These are phyloP conservation scores for Tulasnella sp. DNA, from an alignment of 768 basidiomycete genomes.

Conservation along the genomic window DNA sequence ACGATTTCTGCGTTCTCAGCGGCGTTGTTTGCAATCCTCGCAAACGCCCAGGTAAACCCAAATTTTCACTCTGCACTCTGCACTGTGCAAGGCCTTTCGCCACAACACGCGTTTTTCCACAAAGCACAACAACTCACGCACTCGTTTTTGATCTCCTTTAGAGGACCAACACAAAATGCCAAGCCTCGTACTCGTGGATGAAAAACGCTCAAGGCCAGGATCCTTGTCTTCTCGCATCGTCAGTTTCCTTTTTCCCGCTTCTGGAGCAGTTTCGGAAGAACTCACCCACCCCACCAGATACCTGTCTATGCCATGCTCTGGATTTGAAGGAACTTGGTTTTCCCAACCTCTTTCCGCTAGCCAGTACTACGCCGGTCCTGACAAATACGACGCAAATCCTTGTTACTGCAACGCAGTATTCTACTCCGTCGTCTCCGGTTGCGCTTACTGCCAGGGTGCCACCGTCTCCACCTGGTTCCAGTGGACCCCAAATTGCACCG, in stretches of 20 bases:
- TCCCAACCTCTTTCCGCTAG: neutral
- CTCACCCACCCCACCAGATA: neutral
- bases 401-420: neutral
- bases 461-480: neutral
- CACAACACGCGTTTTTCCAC: neutral
- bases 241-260: neutral
- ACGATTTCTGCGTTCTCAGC: neutral
- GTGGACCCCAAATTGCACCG: neutral
- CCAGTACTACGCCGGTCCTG: neutral
- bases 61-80: neutral
- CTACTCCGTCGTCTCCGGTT: neutral
- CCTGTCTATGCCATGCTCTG: neutral
- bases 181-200: neutral
- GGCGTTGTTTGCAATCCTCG: neutral
- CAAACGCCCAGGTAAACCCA: neutral
- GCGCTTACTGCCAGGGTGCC: neutral
- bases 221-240: neutral
- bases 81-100: neutral
- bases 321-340: neutral
- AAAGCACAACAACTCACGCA: neutral
- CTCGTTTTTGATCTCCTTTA: neutral
- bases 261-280: neutral
- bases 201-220: neutral
- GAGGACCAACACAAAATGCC: neutral
- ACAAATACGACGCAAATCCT: neutral